Evolutionary conservation across 2,329 filamentous ascomycete species (phyloP).

Genomic region (Diaporthe sp.): DNA sequence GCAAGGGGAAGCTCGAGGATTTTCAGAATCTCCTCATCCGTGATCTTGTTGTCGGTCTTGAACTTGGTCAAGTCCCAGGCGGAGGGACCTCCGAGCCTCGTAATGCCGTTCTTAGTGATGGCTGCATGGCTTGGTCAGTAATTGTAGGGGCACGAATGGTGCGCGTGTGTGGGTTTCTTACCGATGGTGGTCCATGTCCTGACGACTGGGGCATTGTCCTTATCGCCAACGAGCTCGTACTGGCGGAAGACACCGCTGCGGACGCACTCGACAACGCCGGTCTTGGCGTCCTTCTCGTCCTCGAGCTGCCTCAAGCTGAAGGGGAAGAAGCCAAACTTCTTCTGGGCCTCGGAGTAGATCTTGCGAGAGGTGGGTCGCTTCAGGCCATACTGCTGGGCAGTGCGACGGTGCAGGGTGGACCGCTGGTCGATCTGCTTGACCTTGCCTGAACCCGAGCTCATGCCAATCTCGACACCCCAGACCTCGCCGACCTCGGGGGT

Average conservation of each 20-base stretch:
- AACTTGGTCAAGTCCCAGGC: constrained; percentile 83
- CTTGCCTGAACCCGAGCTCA: constrained; percentile 93
- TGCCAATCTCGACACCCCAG: constrained; percentile 97
- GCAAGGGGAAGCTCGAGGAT: constrained; percentile 90
- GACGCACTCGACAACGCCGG: constrained; percentile 94
- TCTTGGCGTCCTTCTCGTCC: constrained; percentile 97
- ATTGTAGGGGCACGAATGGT: constrained; percentile 40
- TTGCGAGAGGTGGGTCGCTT: constrained; percentile 96
- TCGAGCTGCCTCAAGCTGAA: constrained; percentile 98
- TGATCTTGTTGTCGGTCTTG: constrained; percentile 98
- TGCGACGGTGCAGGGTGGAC: constrained; percentile 92
- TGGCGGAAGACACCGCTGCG: constrained; percentile 92
- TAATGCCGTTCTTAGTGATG: constrained; percentile 97
- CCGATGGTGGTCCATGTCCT: constrained; percentile 92
- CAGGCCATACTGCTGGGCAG: constrained; percentile 89
- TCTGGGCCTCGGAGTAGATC: constrained; percentile 92
- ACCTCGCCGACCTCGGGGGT: constrained; percentile 90
- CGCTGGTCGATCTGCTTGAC: constrained; percentile 92
- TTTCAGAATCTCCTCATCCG: constrained; percentile 94
- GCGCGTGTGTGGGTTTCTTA: constrained; percentile 62
- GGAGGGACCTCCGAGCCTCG: constrained; percentile 84
- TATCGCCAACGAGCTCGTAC: constrained; percentile 96
- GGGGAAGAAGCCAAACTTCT: constrained; percentile 97
- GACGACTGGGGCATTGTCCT: constrained; percentile 87
- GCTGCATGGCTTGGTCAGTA: constrained; percentile 66